Conservation (phyloP, 441 rosid species). For the Theobroma grandiflorum region DNA sequence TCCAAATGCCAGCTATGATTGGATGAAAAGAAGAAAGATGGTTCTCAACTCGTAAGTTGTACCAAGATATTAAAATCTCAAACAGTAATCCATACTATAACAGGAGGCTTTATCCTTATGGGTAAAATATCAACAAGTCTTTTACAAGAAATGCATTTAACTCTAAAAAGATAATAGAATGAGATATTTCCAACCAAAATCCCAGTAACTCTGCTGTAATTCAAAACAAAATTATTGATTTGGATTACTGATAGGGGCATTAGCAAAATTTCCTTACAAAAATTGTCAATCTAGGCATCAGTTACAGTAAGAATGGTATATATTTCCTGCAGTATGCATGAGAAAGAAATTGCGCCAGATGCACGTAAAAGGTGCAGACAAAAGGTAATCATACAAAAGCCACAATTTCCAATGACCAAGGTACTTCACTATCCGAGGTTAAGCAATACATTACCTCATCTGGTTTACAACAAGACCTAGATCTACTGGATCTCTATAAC, state of each 20-base stretch:
- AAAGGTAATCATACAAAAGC: neutral
- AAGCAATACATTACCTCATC: neutral
- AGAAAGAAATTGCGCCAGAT: neutral
- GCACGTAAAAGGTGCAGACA: no score
- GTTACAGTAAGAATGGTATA: neutral
- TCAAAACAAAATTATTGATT: neutral
- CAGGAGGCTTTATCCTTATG: slow-evolving; percentile 1
- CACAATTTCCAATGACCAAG: neutral
- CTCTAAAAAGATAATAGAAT: neutral
- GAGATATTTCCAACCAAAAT: neutral
- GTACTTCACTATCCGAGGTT: neutral
- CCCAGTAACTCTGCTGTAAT: neutral
- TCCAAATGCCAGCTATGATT: neutral
- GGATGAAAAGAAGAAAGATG: neutral
- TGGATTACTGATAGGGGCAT: neutral
- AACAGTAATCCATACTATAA: neutral
- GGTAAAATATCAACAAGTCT: neutral
- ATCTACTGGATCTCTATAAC: neutral
- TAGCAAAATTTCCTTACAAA: neutral
- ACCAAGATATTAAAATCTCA: slow-evolving; percentile 11
- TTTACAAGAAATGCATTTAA: neutral
- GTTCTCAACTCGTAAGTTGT: neutral
- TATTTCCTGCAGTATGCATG: neutral
- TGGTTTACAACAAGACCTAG: neutral
- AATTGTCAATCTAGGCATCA: neutral